Conservation (phyloP, 2,329 filamentous ascomycete genomes). For the Sclerotinia nivalis region DNA sequence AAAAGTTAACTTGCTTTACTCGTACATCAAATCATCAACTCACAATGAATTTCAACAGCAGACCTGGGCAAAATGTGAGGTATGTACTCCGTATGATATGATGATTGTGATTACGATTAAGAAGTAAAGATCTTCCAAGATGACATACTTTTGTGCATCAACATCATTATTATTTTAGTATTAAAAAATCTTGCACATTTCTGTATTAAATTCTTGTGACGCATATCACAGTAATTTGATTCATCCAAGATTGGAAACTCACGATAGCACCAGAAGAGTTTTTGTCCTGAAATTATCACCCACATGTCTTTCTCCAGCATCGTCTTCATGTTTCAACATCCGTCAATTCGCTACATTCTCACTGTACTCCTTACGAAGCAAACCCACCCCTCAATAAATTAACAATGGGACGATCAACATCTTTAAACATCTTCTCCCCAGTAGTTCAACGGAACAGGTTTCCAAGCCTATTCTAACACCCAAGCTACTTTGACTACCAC, state of each 20-base stretch:
- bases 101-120: neutral
- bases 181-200: neutral
- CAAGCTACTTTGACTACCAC: neutral
- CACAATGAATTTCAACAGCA: neutral
- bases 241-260: neutral
- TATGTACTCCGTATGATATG: no score
- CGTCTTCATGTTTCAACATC: neutral
- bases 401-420: neutral
- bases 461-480: neutral
- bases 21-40: neutral
- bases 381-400: neutral
- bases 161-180: neutral
- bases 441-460: neutral
- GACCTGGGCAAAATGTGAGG: neutral
- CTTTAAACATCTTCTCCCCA: neutral
- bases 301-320: neutral
- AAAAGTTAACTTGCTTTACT: neutral
- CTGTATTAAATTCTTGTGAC: slow-evolving; percentile 1
- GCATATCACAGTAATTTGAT: neutral
- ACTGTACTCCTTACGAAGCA: no score
- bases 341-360: neutral
- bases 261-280: neutral
- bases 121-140: neutral
- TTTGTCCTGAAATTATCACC: neutral
- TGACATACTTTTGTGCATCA: neutral